Evolutionary conservation across 768 basidiomycete genomes (phyloP), one percentile per base, ranked within the genome.

Genomic region (Sarcodon aspratus): DNA sequence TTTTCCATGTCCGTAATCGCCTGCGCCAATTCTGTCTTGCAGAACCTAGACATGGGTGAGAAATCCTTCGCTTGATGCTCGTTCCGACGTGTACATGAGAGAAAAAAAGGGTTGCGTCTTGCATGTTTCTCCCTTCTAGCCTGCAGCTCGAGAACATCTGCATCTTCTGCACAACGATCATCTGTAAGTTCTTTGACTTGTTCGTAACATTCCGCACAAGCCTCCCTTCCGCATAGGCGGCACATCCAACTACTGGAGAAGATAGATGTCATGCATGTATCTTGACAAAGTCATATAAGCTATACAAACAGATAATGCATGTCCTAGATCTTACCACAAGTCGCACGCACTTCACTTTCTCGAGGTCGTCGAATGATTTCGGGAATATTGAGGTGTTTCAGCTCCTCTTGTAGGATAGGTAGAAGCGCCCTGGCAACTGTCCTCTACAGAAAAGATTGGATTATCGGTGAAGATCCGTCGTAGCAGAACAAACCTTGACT

Each of bases 231-330:
- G 62, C 94, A 97, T 36, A 78, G 61, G n/a, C 85, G 75, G 61
- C 92, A 95, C 77, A 94, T 86, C 80, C 87, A 95, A 32, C 81
- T 85, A 50, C 79, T 81, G 6, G 85, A 84, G 64, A 95, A 95
- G 50, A 95, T 80, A 10, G 92, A 94, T 5, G 90, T 93, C 74
- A 90, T 86, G 63, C 93, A 96, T 1, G 86, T 90, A 64, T 96
- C 92, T 95, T 61, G 17, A 13, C 8, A 50, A 52, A 44, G 36
- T 21, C 49, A 47, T 44, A 48, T 49, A 44, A 46, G 47, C 54
- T 46, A 52, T 48, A 46, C 17, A 47, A 7, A 32, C 40, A 27
- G 13, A 34, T 11, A 47, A 36, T 2, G 21, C 21, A 45, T 21
- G 27, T 38, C 9, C 21, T 17, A 27, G 46, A 36, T 66, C 81